A percentile compares a stretch with the other conserved stretches of the same genome.
Evolutionary conservation across 371 early-diverging fungal genomes (phyloP).

Genomic region (Lichtheimia hyalospora): DNA sequence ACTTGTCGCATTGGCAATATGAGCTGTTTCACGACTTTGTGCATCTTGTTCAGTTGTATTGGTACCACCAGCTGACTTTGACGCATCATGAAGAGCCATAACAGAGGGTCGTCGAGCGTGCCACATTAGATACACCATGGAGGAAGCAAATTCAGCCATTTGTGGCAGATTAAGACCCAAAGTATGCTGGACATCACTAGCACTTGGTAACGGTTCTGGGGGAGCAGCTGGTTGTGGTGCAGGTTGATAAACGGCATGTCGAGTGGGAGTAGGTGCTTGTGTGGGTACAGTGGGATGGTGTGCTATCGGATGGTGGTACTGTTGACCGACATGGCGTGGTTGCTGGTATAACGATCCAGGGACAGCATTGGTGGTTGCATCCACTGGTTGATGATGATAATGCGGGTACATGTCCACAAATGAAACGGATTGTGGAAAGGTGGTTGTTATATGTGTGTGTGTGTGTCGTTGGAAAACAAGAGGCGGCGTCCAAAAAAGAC

Average conservation of each 20-base stretch:
- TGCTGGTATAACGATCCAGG: conserved; percentile 22
- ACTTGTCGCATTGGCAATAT: conserved; percentile 49
- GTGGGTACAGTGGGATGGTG: conserved; percentile 14
- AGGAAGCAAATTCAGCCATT: conserved; percentile 65
- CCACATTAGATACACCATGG: conserved; percentile 69
- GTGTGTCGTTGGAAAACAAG: not conserved
- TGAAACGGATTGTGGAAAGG: not conserved
- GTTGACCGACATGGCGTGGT: conserved; percentile 9
- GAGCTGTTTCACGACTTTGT: conserved; percentile 38
- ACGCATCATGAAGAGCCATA: conserved; percentile 40
- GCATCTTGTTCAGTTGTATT: conserved; percentile 22
- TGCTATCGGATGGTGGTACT: conserved; percentile 13
- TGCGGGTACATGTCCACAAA: conserved; percentile 12
- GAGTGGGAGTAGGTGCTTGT: conserved; percentile 4
- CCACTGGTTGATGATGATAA: conserved; percentile 16
- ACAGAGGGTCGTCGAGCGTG: conserved; percentile 55
- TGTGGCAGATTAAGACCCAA: conserved; percentile 39
- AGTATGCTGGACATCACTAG: conserved; percentile 32
- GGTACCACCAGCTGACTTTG: conserved; percentile 30
- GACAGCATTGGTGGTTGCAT: conserved; percentile 11
- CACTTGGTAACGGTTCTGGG: conserved; percentile 39
- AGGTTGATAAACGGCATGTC: conserved; percentile 12
- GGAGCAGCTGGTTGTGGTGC: conserved; percentile 11
- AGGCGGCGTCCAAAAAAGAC: conserved; percentile 9
- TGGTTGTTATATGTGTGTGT: not conserved